A percentile compares a stretch with the other conserved stretches of the same genome.
phyloP scores from a whole-genome alignment of 2,329 filamentous ascomycete species.

The Gaeumannomyces tritici region DNA sequence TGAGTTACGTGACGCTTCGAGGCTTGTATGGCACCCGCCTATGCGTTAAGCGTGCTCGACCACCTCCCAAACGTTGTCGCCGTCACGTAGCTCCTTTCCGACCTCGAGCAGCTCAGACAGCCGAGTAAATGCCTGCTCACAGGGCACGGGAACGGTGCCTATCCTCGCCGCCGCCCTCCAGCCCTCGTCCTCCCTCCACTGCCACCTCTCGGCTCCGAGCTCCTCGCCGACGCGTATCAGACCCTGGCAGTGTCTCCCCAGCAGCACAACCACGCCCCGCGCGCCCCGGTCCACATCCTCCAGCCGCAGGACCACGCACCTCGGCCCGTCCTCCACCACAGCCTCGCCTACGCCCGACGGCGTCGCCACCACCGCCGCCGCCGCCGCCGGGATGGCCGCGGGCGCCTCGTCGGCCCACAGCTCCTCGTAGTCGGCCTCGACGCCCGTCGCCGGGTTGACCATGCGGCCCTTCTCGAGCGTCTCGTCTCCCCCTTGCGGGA shows the following conservation, averaged over 20 bases:
- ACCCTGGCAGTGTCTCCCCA: constrained; percentile 48
- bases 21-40: no score
- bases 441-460: constrained; percentile 45
- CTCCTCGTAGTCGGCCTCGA: constrained; percentile 52
- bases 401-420: constrained; percentile 41
- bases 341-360: neutral
- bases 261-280: constrained; percentile 40
- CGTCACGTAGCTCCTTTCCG: constrained; percentile 11
- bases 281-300: constrained; percentile 20
- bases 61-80: constrained; percentile 9
- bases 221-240: constrained; percentile 34
- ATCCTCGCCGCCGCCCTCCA: constrained; percentile 27
- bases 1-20: no score
- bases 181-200: constrained; percentile 21
- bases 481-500: constrained; percentile 22
- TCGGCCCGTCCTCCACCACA: constrained; percentile 5
- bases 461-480: constrained; percentile 50
- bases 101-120: constrained; percentile 8
- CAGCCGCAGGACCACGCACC: constrained; percentile 30
- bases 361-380: neutral
- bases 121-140: constrained; percentile 14
- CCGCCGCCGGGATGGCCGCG: constrained; percentile 9
- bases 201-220: constrained; percentile 46
- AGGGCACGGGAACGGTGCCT: constrained; percentile 24
- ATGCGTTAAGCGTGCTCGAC: constrained; percentile 1